Conservation (phyloP, 805 yeast species). For the Myxozyma mucilagina region DNA sequence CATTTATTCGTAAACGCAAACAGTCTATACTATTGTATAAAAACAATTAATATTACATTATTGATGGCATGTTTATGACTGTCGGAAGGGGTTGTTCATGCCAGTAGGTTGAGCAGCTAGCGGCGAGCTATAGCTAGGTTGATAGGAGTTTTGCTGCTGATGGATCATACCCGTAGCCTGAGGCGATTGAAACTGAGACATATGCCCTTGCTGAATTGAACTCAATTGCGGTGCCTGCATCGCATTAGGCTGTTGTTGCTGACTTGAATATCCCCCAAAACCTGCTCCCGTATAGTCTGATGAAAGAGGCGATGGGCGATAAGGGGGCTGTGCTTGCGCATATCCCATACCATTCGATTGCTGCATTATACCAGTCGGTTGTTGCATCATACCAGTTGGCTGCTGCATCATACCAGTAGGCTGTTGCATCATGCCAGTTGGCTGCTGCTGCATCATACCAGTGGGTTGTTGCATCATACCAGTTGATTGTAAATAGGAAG, state of each 20-base stretch:
- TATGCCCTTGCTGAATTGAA: constrained; percentile 62
- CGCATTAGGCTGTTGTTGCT: constrained; percentile 18
- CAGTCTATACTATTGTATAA: too few species aligned
- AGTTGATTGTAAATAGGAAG: too few species aligned
- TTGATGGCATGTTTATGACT: not conserved
- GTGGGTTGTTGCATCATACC: not conserved
- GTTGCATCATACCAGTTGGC: constrained; percentile 36
- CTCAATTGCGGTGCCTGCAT: not conserved
- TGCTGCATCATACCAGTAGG: constrained; percentile 17
- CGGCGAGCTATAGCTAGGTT: constrained; percentile 15
- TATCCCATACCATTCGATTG: constrained; percentile 83
- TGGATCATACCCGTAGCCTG: constrained; percentile 14
- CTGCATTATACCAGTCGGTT: constrained; percentile 51
- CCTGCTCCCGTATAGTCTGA: constrained; percentile 18
- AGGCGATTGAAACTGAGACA: not conserved
- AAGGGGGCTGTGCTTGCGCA: constrained; percentile 66
- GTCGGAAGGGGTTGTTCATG: constrained; percentile 14
- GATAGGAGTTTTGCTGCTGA: constrained; percentile 13
- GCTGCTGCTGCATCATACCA: constrained; percentile 37
- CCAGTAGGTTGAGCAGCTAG: constrained; percentile 20
- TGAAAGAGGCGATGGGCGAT: constrained; percentile 10
- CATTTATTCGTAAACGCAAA: too few species aligned
- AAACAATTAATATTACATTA: not conserved
- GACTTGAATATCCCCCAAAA: constrained; percentile 21
- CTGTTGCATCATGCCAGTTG: constrained; percentile 33